Evolutionary conservation across 345 rosid species (phyloP).

Genomic region (Odontarrhena argentea): DNA sequence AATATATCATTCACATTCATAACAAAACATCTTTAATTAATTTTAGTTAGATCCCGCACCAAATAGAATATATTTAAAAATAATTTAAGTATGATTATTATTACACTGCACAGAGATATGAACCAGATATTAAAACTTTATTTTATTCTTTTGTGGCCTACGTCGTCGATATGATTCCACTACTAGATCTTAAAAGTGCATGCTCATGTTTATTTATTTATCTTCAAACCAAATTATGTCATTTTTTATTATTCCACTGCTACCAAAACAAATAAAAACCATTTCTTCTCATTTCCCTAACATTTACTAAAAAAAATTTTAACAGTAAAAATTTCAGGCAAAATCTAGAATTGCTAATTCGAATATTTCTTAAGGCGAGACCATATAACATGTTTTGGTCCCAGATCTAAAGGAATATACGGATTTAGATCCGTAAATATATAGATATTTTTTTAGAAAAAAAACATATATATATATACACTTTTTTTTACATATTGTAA

Average conservation of each 20-base stretch:
- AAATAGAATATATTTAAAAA: conserved; percentile 18
- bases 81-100: conserved; percentile 28
- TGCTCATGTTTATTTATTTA: conserved; percentile 37
- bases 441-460: too few species aligned
- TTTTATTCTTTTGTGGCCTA: conserved; percentile 39
- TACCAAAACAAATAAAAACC: neutral
- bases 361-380: too few species aligned
- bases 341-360: too few species aligned
- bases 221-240: conserved; percentile 29
- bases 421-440: too few species aligned
- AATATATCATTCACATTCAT: neutral
- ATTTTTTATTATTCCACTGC: conserved; percentile 30
- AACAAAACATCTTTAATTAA: neutral
- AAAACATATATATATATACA: too few species aligned
- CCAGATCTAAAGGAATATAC: too few species aligned
- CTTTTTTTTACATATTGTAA: too few species aligned
- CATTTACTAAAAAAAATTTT: too few species aligned
- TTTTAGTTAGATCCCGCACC: conserved; percentile 26
- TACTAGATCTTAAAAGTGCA: conserved; percentile 46
- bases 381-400: too few species aligned
- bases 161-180: conserved; percentile 45
- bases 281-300: too few species aligned
- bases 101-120: conserved; percentile 37
- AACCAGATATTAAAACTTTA: conserved; percentile 35
- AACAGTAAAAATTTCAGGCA: too few species aligned